Conservation (phyloP, 306 rosid species). For the Vicia villosa region DNA sequence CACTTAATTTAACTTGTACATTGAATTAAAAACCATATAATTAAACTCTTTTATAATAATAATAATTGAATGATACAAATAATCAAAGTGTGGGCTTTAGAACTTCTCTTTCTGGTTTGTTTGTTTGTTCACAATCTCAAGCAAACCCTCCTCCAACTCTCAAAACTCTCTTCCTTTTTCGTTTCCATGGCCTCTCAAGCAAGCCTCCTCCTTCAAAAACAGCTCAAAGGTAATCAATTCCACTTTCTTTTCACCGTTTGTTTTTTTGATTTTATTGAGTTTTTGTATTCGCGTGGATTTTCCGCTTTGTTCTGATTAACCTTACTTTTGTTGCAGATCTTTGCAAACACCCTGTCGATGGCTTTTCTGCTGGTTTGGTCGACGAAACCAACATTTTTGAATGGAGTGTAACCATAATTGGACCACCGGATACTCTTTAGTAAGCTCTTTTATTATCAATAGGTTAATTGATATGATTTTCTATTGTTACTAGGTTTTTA, state of each 20-base stretch:
- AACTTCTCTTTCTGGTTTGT: neutral
- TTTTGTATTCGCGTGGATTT: conserved; percentile 32
- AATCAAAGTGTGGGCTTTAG: conserved; percentile 37
- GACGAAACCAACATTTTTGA: conserved; percentile 88
- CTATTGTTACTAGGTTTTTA: conserved; percentile 1
- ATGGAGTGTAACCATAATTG: conserved; percentile 95
- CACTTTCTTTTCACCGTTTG: neutral
- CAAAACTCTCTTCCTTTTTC: neutral
- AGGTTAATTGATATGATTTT: conserved; percentile 5
- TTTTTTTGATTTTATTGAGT: neutral
- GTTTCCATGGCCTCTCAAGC: conserved; percentile 79
- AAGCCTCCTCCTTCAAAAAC: conserved; percentile 90
- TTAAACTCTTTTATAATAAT: neutral
- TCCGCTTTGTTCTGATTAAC: conserved; percentile 24
- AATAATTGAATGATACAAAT: conserved; percentile 32
- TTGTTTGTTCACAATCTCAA: conserved; percentile 39
- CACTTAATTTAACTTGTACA: neutral
- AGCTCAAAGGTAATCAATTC: conserved; percentile 65
- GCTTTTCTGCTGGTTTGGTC: conserved; percentile 94
- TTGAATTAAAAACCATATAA: neutral
- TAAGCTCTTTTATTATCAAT: conserved; percentile 35
- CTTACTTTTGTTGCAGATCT: conserved; percentile 60
- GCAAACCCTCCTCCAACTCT: conserved; percentile 4
- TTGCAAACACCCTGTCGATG: conserved; percentile 89
- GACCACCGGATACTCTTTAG: conserved; percentile 98